Conservation (phyloP, 257 asterid genomes). For the Nicotiana noctiflora region DNA sequence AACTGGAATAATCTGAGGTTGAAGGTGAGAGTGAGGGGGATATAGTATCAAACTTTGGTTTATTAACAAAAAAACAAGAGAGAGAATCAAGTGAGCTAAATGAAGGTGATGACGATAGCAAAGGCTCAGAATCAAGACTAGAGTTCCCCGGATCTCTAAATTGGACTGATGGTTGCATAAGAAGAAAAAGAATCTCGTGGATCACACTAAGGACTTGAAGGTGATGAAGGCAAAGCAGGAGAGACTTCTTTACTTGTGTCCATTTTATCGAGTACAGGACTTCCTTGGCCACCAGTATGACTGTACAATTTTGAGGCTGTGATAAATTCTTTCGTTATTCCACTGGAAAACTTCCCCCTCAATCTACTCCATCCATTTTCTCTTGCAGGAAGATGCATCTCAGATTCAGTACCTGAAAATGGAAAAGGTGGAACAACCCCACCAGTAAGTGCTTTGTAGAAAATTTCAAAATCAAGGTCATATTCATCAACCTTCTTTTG, state of each 20-base stretch:
- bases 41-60: slow-evolving; percentile 42
- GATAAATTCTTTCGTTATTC: slow-evolving; percentile 38
- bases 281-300: slow-evolving; percentile 1
- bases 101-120: slow-evolving; percentile 46
- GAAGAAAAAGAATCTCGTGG: slow-evolving; percentile 44
- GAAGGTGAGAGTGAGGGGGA: slow-evolving; percentile 83
- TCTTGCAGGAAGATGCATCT: slow-evolving; percentile 59
- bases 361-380: slow-evolving; percentile 69
- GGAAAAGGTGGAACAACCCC: slow-evolving; percentile 79
- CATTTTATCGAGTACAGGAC: slow-evolving; percentile 22
- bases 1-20: slow-evolving; percentile 66
- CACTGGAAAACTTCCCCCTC: slow-evolving; percentile 45
- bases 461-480: slow-evolving; percentile 71
- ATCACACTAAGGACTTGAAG: slow-evolving; percentile 33
- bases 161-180: slow-evolving; percentile 38
- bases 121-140: slow-evolving; percentile 23
- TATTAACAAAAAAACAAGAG: slow-evolving; percentile 42
- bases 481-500: slow-evolving; percentile 49
- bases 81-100: slow-evolving; percentile 51
- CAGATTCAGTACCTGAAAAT: slow-evolving; percentile 44
- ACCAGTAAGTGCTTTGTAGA: slow-evolving; percentile 56
- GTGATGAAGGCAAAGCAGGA: slow-evolving; percentile 26
- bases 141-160: slow-evolving; percentile 28
- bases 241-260: slow-evolving; percentile 27
- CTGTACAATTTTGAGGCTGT: slow-evolving; percentile 35